Conservation (phyloP, 176 grass and related monocot genomes). For the Microstegium vimineum region DNA sequence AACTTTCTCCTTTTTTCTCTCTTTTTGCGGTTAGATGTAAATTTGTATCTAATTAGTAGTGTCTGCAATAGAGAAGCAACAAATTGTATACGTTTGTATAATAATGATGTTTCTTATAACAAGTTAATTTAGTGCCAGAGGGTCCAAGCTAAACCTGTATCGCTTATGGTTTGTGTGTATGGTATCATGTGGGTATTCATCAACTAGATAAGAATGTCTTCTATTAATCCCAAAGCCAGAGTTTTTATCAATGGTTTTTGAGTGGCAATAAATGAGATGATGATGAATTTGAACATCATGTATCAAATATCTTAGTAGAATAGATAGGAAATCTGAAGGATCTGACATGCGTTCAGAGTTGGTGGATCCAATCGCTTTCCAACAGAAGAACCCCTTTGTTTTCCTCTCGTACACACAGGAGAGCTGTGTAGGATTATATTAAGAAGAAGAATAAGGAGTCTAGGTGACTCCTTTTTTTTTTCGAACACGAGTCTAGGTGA, state of each 20-base stretch:
- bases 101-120: neutral
- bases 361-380: neutral
- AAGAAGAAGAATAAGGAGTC: no score
- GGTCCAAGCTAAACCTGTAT: neutral
- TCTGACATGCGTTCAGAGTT: neutral
- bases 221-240: neutral
- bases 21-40: neutral
- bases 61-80: neutral
- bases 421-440: no score
- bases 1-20: neutral
- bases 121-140: neutral
- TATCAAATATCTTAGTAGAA: neutral
- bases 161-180: neutral
- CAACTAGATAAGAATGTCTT: neutral
- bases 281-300: neutral
- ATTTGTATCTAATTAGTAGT: neutral
- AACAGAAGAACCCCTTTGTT: neutral
- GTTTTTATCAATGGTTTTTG: neutral
- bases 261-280: neutral
- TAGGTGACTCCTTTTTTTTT: no score
- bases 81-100: neutral
- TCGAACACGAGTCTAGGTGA: no score
- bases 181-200: neutral
- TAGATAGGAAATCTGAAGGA: neutral
- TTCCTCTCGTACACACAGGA: no score